Percentiles rank a stretch among this genome's conserved stretches.
Evolutionary conservation across 2,329 filamentous ascomycete species (phyloP).

Genomic region (Rugonectria rugulosa): DNA sequence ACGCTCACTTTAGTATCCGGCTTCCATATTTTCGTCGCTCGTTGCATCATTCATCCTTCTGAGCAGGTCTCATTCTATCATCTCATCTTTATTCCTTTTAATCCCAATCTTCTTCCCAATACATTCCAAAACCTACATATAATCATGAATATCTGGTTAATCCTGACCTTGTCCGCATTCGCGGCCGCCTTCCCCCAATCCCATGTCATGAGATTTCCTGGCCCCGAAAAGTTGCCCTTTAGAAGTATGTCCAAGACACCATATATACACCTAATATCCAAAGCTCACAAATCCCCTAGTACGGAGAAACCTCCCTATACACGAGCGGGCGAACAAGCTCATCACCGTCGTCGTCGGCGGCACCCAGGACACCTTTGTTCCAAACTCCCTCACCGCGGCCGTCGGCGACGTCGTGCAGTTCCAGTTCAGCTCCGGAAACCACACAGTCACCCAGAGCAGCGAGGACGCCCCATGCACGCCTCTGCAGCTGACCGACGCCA

Average conservation of each 20-base stretch:
- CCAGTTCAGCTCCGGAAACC: constrained; percentile 53
- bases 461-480: constrained; percentile 48
- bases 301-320: constrained; percentile 14
- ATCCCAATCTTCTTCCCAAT: neutral
- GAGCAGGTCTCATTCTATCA: constrained; percentile 12
- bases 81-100: neutral
- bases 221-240: neutral
- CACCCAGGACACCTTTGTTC: constrained; percentile 47
- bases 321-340: constrained; percentile 27
- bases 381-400: constrained; percentile 44
- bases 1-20: neutral
- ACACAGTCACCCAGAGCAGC: constrained; percentile 52
- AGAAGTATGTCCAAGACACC: constrained; percentile 9
- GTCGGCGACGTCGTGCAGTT: constrained; percentile 51
- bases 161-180: neutral
- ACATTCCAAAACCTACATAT: neutral
- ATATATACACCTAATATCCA: neutral
- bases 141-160: neutral
- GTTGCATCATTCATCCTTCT: neutral
- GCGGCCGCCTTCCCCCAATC: constrained; percentile 4
- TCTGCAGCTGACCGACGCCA: constrained; percentile 42
- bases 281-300: too few relatives aligned
- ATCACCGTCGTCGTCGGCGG: constrained; percentile 49
- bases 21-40: constrained; percentile 7
- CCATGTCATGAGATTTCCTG: neutral